phyloP scores from a whole-genome alignment of 805 yeast species.

The Candida alai region DNA sequence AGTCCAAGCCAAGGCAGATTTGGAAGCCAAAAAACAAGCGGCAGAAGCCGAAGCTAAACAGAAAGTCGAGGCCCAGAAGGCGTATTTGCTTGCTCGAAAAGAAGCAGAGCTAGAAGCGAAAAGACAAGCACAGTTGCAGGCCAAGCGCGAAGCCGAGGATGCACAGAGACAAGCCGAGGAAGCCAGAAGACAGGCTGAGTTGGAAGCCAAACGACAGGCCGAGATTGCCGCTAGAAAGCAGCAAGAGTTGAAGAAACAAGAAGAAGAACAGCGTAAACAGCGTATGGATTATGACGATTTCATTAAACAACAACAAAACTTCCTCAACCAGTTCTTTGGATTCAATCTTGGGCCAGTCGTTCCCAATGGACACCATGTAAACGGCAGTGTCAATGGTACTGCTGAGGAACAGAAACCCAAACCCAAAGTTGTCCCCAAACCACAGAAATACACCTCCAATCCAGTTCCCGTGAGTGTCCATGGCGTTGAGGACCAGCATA shows the following conservation, averaged over 20 bases:
- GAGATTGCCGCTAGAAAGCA: slow-evolving; percentile 5
- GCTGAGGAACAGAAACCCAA: not conserved
- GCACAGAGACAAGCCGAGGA: slow-evolving; percentile 3
- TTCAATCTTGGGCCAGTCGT: slow-evolving; percentile 2
- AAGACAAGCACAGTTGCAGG: slow-evolving; percentile 9
- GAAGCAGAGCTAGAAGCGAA: slow-evolving; percentile 7
- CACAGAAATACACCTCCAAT: slow-evolving; percentile 4
- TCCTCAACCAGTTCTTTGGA: slow-evolving; percentile 20
- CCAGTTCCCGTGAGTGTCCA: slow-evolving; percentile 1
- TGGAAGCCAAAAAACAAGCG: slow-evolving; percentile 6
- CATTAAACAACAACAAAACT: slow-evolving; percentile 21
- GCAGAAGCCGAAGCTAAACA: slow-evolving; percentile 1
- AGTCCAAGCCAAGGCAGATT: slow-evolving; percentile 6
- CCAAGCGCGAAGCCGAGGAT: slow-evolving; percentile 4
- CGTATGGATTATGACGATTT: slow-evolving; percentile 9
- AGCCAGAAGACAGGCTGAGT: slow-evolving; percentile 4
- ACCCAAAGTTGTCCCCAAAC: slow-evolving; percentile 9
- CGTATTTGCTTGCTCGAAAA: slow-evolving; percentile 9
- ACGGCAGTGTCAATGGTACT: not conserved
- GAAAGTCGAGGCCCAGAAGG: slow-evolving; percentile 5
- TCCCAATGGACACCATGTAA: not conserved
- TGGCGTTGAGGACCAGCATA: not conserved
- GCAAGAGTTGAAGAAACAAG: slow-evolving; percentile 5
- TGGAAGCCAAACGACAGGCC: slow-evolving; percentile 5
- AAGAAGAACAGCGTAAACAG: slow-evolving; percentile 2